Evolutionary conservation across 2,329 filamentous ascomycete species (phyloP).

Genomic region (Colletotrichum sp.): DNA sequence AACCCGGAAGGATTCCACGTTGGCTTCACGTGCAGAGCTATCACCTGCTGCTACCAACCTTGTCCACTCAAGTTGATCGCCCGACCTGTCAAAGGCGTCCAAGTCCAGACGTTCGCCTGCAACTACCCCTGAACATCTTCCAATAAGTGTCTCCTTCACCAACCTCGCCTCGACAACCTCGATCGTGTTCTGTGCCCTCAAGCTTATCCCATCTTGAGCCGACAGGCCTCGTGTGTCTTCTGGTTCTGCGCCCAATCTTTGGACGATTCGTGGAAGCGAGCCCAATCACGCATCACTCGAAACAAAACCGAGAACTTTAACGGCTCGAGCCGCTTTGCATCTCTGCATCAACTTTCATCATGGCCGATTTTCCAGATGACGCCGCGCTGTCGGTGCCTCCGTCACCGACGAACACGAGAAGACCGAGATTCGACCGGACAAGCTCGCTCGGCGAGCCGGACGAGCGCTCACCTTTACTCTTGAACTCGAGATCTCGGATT

Average conservation of each 20-base stretch:
- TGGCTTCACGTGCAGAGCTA: conserved; percentile 10
- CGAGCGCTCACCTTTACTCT: conserved; percentile 50
- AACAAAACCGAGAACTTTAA: conserved; percentile 6
- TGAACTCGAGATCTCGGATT: conserved; percentile 44
- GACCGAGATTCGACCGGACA: conserved; percentile 17
- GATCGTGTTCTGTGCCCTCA: background rate
- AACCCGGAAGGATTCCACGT: background rate
- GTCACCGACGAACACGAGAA: conserved; percentile 15
- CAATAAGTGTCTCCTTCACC: background rate
- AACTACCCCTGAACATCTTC: background rate
- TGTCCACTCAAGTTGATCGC: background rate
- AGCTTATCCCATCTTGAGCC: background rate
- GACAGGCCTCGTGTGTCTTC: background rate
- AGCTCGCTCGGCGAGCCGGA: conserved; percentile 31
- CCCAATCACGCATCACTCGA: background rate
- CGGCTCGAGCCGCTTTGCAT: background rate
- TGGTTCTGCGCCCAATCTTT: background rate
- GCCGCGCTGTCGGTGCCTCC: conserved; percentile 15
- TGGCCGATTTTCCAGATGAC: conserved; percentile 10
- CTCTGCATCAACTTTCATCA: background rate
- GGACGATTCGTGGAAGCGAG: background rate
- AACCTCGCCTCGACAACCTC: background rate
- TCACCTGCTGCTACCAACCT: too few relatives aligned
- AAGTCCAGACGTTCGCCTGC: background rate
- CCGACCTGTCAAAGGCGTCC: background rate